Evolutionary conservation across 768 basidiomycete genomes (phyloP), one percentile per base, ranked within the genome.

Genomic region (Naematelia aurantialba): DNA sequence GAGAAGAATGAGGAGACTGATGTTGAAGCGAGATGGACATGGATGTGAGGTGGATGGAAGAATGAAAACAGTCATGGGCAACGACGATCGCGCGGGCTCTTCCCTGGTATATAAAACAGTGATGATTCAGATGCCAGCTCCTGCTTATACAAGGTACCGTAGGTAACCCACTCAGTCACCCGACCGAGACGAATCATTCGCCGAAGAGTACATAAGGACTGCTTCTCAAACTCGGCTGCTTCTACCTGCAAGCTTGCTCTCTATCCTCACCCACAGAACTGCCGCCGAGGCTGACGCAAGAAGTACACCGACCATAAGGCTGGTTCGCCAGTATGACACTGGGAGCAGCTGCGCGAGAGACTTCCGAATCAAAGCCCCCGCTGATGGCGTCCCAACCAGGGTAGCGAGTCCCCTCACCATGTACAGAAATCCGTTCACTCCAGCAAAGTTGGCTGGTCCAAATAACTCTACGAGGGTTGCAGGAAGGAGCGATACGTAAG

Each of bases 401-500:
- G 55, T 46, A 14, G 56, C 63, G 26, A 65, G 24, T 14, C 63
- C 63, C 14, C 63, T 26, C 4, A 48, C 51, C 61, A 65, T 62
- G 57, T 65, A 65, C 13, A 65, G 34, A 13, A 50, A 13, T 17
- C 63, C 63, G 42, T 65, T 65, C 50, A 65, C 56, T 3, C 57
- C 45, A 3, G 63, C 60, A 46, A 58, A 65, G 30, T 65, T 29
- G 17, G 58, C 57, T 10, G 55, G 60, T 11, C 63, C 63, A 39
- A 65, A 65, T 12, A 63, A 19, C 44, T 65, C 63, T 10, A 65
- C 63, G 17, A 65, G 39, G 19, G 47, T 46, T 14, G 63, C 48
- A 13, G 63, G 63, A 46, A 65, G 63, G 5, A 65, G 42, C 2
- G 63, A 58, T 4, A 65, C 62, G 31, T 62, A 65, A 2, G 61